Conservation (phyloP, 441 rosid genomes). For the Populus hybrid region DNA sequence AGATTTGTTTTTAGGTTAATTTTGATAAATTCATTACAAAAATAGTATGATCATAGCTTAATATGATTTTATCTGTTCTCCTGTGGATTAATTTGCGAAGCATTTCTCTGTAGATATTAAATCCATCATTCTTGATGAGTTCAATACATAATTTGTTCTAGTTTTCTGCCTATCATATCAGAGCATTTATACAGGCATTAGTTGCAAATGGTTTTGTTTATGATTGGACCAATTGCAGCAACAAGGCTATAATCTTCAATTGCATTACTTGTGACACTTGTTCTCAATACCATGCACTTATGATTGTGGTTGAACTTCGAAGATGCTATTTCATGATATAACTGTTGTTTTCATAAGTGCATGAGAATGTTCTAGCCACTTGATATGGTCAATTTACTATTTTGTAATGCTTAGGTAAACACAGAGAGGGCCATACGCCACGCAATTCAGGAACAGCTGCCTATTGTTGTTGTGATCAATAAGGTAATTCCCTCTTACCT, state of each 20-base stretch:
- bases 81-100: neutral
- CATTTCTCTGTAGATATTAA: neutral
- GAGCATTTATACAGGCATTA: neutral
- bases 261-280: neutral
- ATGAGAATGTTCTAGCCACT: neutral
- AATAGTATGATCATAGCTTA: neutral
- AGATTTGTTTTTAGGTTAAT: neutral
- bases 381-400: conserved; percentile 13
- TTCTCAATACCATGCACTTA: neutral
- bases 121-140: neutral
- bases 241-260: neutral
- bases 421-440: conserved; percentile 98
- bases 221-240: neutral
- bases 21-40: neutral
- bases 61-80: neutral
- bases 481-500: conserved; percentile 44
- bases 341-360: conserved; percentile 3
- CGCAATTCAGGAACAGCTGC: conserved; percentile 89
- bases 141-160: neutral
- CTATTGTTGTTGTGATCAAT: conserved; percentile 92
- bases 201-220: conserved; percentile 1
- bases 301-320: neutral
- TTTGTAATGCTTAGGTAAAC: conserved; percentile 54
- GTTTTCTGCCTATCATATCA: neutral
- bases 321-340: conserved; percentile 1